phyloP scores from a whole-genome alignment of 2,329 filamentous ascomycete genomes.

The Colletotrichum sp. region DNA sequence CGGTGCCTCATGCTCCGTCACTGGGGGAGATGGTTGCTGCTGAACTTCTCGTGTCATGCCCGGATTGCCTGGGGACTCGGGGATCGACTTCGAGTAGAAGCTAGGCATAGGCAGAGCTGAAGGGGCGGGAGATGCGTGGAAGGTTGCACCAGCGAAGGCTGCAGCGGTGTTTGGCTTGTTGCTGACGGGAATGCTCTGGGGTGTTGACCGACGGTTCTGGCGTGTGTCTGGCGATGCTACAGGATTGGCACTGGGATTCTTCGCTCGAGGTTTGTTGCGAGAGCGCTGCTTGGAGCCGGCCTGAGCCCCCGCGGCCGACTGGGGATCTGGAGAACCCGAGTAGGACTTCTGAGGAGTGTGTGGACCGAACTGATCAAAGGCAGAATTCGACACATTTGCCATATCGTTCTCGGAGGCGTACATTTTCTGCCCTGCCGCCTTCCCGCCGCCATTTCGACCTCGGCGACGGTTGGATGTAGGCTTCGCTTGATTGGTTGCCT shows the following conservation, averaged over 20 bases:
- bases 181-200: slow-evolving; percentile 32
- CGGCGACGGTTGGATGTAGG: slow-evolving; percentile 41
- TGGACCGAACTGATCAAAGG: slow-evolving; percentile 38
- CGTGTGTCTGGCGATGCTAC: slow-evolving; percentile 46
- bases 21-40: slow-evolving; percentile 56
- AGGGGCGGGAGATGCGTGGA: slow-evolving; percentile 92
- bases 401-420: slow-evolving; percentile 66
- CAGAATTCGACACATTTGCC: slow-evolving; percentile 29
- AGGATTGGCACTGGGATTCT: slow-evolving; percentile 19
- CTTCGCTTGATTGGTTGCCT: slow-evolving; percentile 34
- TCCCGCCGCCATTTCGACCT: slow-evolving; percentile 35
- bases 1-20: slow-evolving; percentile 56
- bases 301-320: slow-evolving; percentile 33
- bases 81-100: slow-evolving; percentile 78
- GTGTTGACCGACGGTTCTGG: slow-evolving; percentile 48
- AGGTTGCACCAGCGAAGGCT: slow-evolving; percentile 90
- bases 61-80: slow-evolving; percentile 60
- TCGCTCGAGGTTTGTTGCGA: slow-evolving; percentile 24
- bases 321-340: slow-evolving; percentile 38
- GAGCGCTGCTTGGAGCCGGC: slow-evolving; percentile 26
- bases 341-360: slow-evolving; percentile 54
- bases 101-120: slow-evolving; percentile 90
- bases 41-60: slow-evolving; percentile 35
- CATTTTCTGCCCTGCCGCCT: slow-evolving; percentile 51
- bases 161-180: slow-evolving; percentile 53